Conservation (phyloP, 208 protist genomes). For the Leishmania turanica region DNA sequence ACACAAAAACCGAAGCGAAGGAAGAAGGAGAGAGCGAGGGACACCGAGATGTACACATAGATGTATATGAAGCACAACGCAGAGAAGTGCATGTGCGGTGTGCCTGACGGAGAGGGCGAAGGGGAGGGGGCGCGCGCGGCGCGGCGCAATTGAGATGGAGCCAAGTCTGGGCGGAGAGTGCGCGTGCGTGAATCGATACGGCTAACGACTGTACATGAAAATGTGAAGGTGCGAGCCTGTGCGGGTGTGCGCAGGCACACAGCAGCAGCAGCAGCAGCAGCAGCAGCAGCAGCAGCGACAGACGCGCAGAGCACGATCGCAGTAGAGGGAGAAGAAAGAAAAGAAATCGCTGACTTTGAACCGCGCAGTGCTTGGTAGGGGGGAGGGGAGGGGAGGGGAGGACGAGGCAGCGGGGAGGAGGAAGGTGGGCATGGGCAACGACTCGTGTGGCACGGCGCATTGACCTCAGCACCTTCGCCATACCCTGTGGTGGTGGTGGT, state of each 20-base stretch:
- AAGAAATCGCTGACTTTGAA: neutral
- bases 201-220: neutral
- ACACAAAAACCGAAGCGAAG: neutral
- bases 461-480: neutral
- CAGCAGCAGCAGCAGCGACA: neutral
- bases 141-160: neutral
- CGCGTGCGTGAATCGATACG: neutral
- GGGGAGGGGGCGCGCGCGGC: neutral
- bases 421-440: neutral
- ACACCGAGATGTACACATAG: neutral
- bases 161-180: neutral
- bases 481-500: neutral
- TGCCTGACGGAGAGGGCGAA: neutral
- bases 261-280: neutral
- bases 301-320: neutral
- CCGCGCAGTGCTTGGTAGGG: neutral
- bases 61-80: constrained; percentile 1
- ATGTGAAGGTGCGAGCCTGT: neutral
- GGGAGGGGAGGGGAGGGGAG: neutral
- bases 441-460: neutral
- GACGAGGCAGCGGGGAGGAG: neutral
- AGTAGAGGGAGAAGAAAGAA: constrained; percentile 1
- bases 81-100: neutral
- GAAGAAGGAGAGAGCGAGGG: neutral
- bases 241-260: neutral